A percentile compares a stretch with the other conserved stretches of the same genome.
These are phyloP conservation scores for Talaromyces sp. DNA, from an alignment of 2,329 filamentous ascomycete species.

Conservation along the genomic window DNA sequence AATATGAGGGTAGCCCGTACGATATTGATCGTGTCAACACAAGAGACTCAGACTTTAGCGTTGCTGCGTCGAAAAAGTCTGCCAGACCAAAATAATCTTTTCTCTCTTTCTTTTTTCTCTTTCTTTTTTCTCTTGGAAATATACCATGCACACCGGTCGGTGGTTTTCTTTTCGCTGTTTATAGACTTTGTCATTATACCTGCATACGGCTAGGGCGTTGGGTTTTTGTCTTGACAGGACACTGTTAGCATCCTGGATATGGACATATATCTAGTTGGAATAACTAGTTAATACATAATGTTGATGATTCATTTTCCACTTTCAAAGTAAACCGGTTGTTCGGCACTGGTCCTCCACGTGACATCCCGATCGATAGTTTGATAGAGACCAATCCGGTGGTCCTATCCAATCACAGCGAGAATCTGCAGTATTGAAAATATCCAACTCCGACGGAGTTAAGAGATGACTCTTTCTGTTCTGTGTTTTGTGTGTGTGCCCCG, in stretches of 20 bases:
- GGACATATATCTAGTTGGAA: background rate
- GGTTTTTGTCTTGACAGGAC: background rate
- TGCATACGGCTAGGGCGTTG: slow-evolving; percentile 12
- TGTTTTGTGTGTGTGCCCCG: background rate
- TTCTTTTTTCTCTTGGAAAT: background rate
- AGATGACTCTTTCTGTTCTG: background rate
- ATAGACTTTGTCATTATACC: background rate
- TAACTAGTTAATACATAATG: slow-evolving; percentile 1
- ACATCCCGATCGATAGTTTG: background rate
- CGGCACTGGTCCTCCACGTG: background rate
- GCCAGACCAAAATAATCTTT: background rate
- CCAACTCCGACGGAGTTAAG: background rate
- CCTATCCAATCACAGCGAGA: background rate
- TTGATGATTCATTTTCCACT: background rate
- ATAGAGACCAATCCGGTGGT: background rate
- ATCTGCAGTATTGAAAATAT: background rate
- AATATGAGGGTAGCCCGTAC: slow-evolving; percentile 43
- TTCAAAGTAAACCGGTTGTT: background rate
- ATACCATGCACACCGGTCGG: background rate
- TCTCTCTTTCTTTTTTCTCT: background rate
- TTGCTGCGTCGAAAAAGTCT: slow-evolving; percentile 1
- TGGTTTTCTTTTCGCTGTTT: background rate
- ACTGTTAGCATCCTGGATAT: background rate
- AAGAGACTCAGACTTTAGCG: slow-evolving; percentile 25
- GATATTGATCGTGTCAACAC: slow-evolving; percentile 43